phyloP scores from a whole-genome alignment of 805 yeast genomes.

The Candida maris region DNA sequence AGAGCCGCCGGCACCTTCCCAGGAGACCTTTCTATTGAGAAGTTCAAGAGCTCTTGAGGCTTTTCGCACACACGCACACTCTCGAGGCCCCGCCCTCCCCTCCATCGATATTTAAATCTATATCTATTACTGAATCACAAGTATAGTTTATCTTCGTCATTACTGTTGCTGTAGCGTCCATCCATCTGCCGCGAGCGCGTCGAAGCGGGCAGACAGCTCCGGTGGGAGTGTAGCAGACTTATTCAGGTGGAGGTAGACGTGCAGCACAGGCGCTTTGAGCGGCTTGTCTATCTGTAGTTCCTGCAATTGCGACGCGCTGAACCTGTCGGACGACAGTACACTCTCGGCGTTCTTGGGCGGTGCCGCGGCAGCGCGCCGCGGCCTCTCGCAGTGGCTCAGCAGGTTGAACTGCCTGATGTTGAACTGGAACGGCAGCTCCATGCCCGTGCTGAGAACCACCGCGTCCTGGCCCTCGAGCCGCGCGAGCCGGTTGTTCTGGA shows the following conservation, averaged over 20 bases:
- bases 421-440: constrained; percentile 1
- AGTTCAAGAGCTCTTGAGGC: constrained; percentile 22
- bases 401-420: constrained; percentile 23
- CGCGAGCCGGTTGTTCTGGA: constrained; percentile 16
- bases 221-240: not conserved
- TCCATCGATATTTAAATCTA: not conserved
- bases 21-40: constrained; percentile 35
- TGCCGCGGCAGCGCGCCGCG: not conserved
- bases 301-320: constrained; percentile 7
- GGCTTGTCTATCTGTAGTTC: constrained; percentile 12
- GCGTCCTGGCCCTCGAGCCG: constrained; percentile 7
- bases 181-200: constrained; percentile 4
- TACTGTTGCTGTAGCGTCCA: constrained; percentile 2
- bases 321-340: not conserved
- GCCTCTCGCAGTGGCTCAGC: constrained; percentile 15
- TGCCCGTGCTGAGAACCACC: constrained; percentile 4
- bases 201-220: not conserved
- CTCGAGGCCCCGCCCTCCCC: too few relatives aligned
- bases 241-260: constrained; percentile 21
- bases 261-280: constrained; percentile 22
- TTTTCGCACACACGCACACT: constrained; percentile 5
- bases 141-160: not conserved
- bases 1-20: constrained; percentile 48
- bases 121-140: constrained; percentile 1
- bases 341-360: not conserved